phyloP scores from a whole-genome alignment of 179 eudicot species.

The Camellia oleifera region DNA sequence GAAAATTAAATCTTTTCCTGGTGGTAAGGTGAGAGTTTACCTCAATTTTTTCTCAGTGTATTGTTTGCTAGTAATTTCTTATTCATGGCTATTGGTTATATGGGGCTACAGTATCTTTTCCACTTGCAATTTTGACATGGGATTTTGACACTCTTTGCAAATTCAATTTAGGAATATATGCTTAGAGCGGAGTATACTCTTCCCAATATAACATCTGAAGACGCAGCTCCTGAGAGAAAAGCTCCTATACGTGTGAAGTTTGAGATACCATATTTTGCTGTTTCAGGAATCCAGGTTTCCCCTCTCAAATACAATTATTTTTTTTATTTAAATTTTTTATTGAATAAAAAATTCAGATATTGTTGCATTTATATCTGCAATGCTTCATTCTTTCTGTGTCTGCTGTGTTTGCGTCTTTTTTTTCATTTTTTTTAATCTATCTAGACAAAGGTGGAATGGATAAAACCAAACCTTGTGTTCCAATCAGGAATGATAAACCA shows the following conservation, averaged over 20 bases:
- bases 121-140: not conserved
- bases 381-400: too few species aligned
- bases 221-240: constrained; percentile 79
- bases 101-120: not conserved
- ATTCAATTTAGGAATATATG: constrained; percentile 68
- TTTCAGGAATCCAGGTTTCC: constrained; percentile 89
- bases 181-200: constrained; percentile 87
- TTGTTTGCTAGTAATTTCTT: not conserved
- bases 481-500: too few species aligned
- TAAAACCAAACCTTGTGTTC: too few species aligned
- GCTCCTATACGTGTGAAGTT: constrained; percentile 95
- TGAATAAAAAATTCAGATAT: too few species aligned
- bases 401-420: too few species aligned
- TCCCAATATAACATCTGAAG: constrained; percentile 85
- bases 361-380: too few species aligned
- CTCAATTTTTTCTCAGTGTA: not conserved
- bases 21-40: constrained; percentile 68
- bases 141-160: not conserved
- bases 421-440: too few species aligned
- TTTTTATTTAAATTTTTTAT: too few species aligned
- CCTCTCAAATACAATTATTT: not conserved
- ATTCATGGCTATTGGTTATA: not conserved
- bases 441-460: too few species aligned
- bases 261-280: constrained; percentile 95
- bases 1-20: constrained; percentile 97